Base-by-base conservation (phyloP, 257 asterid species). In the Coffea canephora region DNA sequence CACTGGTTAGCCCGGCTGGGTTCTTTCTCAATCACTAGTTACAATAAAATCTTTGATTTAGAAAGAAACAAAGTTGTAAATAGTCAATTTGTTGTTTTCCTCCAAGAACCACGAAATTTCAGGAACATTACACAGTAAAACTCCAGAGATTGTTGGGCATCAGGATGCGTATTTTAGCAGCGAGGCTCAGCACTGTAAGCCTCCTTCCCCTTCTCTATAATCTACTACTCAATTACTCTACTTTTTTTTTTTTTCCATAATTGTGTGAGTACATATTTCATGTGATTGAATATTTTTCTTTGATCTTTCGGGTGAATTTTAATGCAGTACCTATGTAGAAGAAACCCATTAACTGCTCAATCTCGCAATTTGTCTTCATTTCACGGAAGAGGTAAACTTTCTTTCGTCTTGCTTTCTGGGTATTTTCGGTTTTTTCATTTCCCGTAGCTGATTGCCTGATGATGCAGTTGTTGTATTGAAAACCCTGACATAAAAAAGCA, bases 321-420 rank as follows among this genome's bases (percentile, higher is more conserved):
- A 77, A 54, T 88, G 87, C 92, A 92, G 97, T 73, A 80, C 77
- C 61, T 92, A 46, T 81, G 82, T 81, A 84, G 92, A 87, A 87
- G 89, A 78, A 85, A 82, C 64, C 88, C 87, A 12, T 84, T 78
- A 69, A 84, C 72, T 83, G 55, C 82, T 59, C 94, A 85, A 74
- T 81, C 88, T 79, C 89, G 90, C 48, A 79, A 84, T 23, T 87
- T 88, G 77, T 91, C 90, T 74, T 82, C 96, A 25, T 73, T 84
- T 82, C 85, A 48, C 46, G 84, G 79, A 78, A 79, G 83, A 80
- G 95, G 97, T 87, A 71, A 70, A 27, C 14, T 65, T 64, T 18
- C 61, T 36, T 4, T 61, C 16, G 16, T 78, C 0, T 34, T 8
- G 41, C 31, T 52, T 39, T 18, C n/a, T 48, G 13, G 19, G 21